Base-by-base conservation (phyloP, 192 early-diverging fungal genomes). In the Gigaspora rosea region DNA sequence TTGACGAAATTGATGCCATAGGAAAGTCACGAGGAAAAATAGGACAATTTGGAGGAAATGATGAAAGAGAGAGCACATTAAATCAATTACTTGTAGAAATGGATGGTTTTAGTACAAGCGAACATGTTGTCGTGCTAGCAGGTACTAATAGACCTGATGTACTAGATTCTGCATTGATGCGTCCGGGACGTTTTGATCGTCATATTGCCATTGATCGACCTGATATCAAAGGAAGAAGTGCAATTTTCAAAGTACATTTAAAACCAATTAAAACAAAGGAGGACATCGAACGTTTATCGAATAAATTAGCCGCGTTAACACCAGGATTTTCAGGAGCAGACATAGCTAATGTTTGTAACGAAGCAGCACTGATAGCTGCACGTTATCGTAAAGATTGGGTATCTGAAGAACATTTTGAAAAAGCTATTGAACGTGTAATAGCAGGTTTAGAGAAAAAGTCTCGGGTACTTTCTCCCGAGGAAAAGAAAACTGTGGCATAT, bases 1-100 rank as follows among this genome's bases (percentile, higher is more conserved):
- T 99, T 32, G 97, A 99, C 74, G 97, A 99, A 86, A 99, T 99
- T 78, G 97, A 99, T 85, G 97, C 97, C 18, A 98, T 99, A 71
- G 97, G 97, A 59, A 99, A 99, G 86, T 94, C 97, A 22, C 92
- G 97, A 78, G 95, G 94, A 32, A 91, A 92, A 75, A 90, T 89
- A 62, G 94, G 92, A 16, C 88, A 92, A 78, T 85, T 93, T 78
- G 97, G 97, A 52, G 95, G 96, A 54, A 97, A 99, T 82, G 97
- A 99, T 80, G 97, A 99, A 87, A 92, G 97, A 27, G 97, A 99
- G 83, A 91, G 89, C 64, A 99, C 97, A 8, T 85, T 99, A 16
- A 99, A 99, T 85, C 97, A 99, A 86, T 85, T 98, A 35, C 83
- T 99, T 73, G 98, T 99, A 15, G 98, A 99, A 88, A 98, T 99